Evolutionary conservation across 495 filamentous ascomycete species (phyloP).

Genomic region (Apodospora peruviana): DNA sequence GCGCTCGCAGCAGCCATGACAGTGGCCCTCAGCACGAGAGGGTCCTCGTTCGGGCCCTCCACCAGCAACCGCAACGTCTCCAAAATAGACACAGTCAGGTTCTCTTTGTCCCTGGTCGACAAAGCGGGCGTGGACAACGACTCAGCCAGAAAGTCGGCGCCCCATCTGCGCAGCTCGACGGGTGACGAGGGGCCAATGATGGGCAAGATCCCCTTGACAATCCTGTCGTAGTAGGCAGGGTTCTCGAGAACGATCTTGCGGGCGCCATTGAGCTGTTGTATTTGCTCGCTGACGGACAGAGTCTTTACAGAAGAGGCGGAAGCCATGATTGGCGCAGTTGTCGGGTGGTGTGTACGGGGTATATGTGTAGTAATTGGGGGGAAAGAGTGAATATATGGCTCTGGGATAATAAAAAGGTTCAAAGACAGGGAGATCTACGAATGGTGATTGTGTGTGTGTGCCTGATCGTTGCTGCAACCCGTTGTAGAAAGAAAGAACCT

Average conservation of each 20-base stretch:
- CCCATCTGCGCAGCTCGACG: slow-evolving; percentile 88
- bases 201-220: slow-evolving; percentile 83
- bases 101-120: slow-evolving; percentile 65
- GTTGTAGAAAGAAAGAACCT: neutral
- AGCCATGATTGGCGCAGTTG: slow-evolving; percentile 36
- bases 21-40: slow-evolving; percentile 69
- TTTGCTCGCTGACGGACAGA: slow-evolving; percentile 63
- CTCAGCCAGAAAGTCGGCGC: slow-evolving; percentile 91
- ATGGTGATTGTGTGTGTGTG: neutral
- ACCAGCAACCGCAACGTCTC: slow-evolving; percentile 69
- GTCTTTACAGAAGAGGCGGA: slow-evolving; percentile 29
- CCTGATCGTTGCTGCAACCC: neutral
- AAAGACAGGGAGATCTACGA: too few species aligned
- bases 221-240: slow-evolving; percentile 76
- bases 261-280: slow-evolving; percentile 79
- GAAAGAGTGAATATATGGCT: too few species aligned
- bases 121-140: slow-evolving; percentile 85
- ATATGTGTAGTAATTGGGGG: neutral
- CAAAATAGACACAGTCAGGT: slow-evolving; percentile 64
- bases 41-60: slow-evolving; percentile 67
- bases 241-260: slow-evolving; percentile 83
- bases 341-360: neutral
- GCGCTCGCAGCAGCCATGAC: slow-evolving; percentile 83
- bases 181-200: slow-evolving; percentile 71
- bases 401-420: too few species aligned